These are phyloP conservation scores for Podaxis mareebaensis DNA, from an alignment of 768 basidiomycete genomes.

Conservation along the genomic window DNA sequence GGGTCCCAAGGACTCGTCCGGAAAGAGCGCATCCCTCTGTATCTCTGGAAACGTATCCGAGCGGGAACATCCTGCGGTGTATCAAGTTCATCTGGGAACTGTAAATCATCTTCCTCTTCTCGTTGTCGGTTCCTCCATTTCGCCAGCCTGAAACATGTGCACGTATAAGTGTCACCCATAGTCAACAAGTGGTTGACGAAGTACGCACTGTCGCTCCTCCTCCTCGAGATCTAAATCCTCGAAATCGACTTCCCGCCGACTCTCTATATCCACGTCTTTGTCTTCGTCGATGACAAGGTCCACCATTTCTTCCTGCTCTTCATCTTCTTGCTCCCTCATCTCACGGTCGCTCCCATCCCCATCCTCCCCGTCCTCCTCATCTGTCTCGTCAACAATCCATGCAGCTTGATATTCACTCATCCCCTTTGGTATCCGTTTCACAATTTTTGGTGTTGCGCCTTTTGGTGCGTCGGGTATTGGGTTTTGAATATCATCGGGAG, in stretches of 20 bases:
- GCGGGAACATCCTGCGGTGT: conserved; percentile 87
- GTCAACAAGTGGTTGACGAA: not conserved
- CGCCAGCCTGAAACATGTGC: conserved; percentile 47
- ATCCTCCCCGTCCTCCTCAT: conserved; percentile 52
- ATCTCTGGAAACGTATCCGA: conserved; percentile 83
- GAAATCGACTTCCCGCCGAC: conserved; percentile 55
- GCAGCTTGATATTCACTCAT: conserved; percentile 97
- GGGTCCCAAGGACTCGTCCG: conserved; percentile 98
- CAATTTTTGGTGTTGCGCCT: conserved; percentile 77
- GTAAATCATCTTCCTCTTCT: conserved; percentile 78
- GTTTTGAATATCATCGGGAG: conserved; percentile 26
- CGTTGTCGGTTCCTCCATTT: conserved; percentile 69
- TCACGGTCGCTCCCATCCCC: conserved; percentile 43
- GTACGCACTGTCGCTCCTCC: conserved; percentile 80
- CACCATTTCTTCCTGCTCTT: conserved; percentile 55
- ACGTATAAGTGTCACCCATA: not conserved
- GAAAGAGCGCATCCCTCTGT: conserved; percentile 88
- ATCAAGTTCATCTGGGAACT: conserved; percentile 97
- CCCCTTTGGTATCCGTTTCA: conserved; percentile 89
- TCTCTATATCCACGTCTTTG: conserved; percentile 60
- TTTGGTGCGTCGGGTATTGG: conserved; percentile 61
- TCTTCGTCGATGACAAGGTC: conserved; percentile 58
- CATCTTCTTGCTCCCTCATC: conserved; percentile 45
- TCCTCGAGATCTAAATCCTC: conserved; percentile 82
- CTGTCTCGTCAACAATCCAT: conserved; percentile 89